These are phyloP conservation scores for Mycena epipterygia DNA, from an alignment of 768 basidiomycete species.

Conservation along the genomic window DNA sequence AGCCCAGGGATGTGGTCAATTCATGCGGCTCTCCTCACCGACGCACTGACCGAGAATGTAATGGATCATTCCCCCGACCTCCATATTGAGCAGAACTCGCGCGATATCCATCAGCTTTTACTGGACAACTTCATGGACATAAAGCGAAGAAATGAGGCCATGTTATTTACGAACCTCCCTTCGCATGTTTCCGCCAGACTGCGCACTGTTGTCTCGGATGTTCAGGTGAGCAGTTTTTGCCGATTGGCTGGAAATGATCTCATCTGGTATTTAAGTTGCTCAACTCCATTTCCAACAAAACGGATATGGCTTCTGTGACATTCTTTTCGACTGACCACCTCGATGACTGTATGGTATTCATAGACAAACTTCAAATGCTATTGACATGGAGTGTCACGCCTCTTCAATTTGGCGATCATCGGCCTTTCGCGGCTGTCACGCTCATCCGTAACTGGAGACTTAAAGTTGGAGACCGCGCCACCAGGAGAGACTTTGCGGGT, in stretches of 20 bases:
- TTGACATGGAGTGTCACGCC: constrained; percentile 87
- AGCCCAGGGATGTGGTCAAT: constrained; percentile 77
- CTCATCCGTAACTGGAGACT: constrained; percentile 75
- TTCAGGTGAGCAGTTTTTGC: constrained; percentile 56
- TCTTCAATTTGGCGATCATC: constrained; percentile 86
- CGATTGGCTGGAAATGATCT: neutral
- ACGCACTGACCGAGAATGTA: constrained; percentile 61
- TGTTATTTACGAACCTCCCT: constrained; percentile 79
- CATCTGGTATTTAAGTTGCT: constrained; percentile 62
- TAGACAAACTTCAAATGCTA: constrained; percentile 79
- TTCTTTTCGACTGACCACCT: constrained; percentile 68
- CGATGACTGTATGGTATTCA: constrained; percentile 60
- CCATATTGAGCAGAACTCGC: constrained; percentile 54
- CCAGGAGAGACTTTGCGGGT: constrained; percentile 69
- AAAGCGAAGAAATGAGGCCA: constrained; percentile 82
- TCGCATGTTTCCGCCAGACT: constrained; percentile 71
- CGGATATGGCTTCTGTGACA: constrained; percentile 67
- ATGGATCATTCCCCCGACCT: constrained; percentile 46
- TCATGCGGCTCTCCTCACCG: constrained; percentile 62
- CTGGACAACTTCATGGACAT: constrained; percentile 77
- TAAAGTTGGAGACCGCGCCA: constrained; percentile 72
- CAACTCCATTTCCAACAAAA: constrained; percentile 80
- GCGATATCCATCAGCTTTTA: constrained; percentile 63
- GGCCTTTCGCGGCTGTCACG: constrained; percentile 81
- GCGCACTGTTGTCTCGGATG: constrained; percentile 70